Evolutionary conservation across 2,329 filamentous ascomycete genomes (phyloP).

Genomic region (Cladophialophora psammophila): DNA sequence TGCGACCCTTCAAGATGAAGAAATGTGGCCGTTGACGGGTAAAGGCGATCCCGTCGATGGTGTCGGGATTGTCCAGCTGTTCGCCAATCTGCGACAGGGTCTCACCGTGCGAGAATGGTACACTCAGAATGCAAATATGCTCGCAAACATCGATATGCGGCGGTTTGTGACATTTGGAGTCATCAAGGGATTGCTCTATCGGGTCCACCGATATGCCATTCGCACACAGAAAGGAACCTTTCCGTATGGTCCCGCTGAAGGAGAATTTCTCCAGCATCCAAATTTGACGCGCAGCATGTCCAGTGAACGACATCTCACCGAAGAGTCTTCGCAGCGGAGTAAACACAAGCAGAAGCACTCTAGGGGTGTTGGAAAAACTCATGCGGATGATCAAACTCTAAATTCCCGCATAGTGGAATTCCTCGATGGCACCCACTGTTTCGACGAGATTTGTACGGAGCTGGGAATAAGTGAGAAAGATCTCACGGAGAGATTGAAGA

Average conservation of each 20-base stretch:
- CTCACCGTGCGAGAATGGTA: slow-evolving; percentile 89
- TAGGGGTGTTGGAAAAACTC: slow-evolving; percentile 9
- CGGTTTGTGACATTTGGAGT: slow-evolving; percentile 94
- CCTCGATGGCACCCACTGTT: slow-evolving; percentile 58
- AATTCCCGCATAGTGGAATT: slow-evolving; percentile 47
- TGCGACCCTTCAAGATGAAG: slow-evolving; percentile 37
- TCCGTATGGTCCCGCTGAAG: not conserved
- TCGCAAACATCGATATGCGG: slow-evolving; percentile 82
- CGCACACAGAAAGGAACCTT: slow-evolving; percentile 44
- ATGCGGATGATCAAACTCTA: slow-evolving; percentile 15
- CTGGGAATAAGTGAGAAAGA: slow-evolving; percentile 57
- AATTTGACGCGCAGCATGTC: slow-evolving; percentile 34
- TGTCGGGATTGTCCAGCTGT: slow-evolving; percentile 74
- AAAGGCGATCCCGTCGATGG: slow-evolving; percentile 50
- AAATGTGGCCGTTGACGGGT: slow-evolving; percentile 54
- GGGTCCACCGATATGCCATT: slow-evolving; percentile 90
- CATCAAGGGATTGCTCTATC: slow-evolving; percentile 92
- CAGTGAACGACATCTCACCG: slow-evolving; percentile 33
- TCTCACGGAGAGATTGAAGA: slow-evolving; percentile 52
- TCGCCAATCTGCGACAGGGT: slow-evolving; percentile 82
- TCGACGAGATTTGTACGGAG: slow-evolving; percentile 60
- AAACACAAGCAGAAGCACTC: slow-evolving; percentile 22
- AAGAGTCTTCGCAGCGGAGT: slow-evolving; percentile 12
- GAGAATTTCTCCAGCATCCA: not conserved
- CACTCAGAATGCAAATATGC: slow-evolving; percentile 72